Evolutionary conservation across 257 asterid genomes (phyloP).

Genomic region (Mentha longifolia): DNA sequence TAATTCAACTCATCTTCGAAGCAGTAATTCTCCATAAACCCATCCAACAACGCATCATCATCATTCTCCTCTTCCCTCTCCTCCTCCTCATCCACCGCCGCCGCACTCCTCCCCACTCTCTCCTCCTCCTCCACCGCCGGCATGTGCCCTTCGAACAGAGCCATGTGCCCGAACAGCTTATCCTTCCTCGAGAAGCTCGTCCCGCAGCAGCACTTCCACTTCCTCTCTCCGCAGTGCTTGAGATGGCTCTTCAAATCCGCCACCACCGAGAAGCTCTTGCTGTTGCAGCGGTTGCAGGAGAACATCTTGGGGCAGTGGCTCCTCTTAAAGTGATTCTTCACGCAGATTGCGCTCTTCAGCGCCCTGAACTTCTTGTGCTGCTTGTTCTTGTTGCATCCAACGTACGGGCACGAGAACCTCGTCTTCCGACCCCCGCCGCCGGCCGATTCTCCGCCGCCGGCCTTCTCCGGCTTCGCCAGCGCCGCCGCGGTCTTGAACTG

Average conservation of each 20-base stretch:
- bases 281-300: conserved; percentile 68
- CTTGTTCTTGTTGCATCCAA: conserved; percentile 78
- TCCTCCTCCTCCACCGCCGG: conserved; percentile 60
- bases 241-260: conserved; percentile 92
- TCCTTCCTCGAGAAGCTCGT: conserved; percentile 87
- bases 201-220: conserved; percentile 90
- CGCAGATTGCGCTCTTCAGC: conserved; percentile 71
- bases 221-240: conserved; percentile 86
- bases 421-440: conserved; percentile 33
- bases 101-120: conserved; percentile 12
- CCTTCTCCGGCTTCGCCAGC: conserved; percentile 63
- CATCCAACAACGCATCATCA: conserved; percentile 40
- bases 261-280: conserved; percentile 79
- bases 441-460: conserved; percentile 15
- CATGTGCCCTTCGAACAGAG: conserved; percentile 93
- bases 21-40: conserved; percentile 52
- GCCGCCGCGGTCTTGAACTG: conserved; percentile 85
- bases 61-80: conserved; percentile 39
- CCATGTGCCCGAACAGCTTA: conserved; percentile 88
- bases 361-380: conserved; percentile 75
- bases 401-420: conserved; percentile 84
- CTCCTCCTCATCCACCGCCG: conserved; percentile 15
- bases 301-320: conserved; percentile 95
- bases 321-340: conserved; percentile 91
- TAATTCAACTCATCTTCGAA: conserved; percentile 54